Evolutionary conservation across 2,329 filamentous ascomycete genomes (phyloP), one percentile per base, ranked within the genome.

Genomic region (Pezicula carpinea): DNA sequence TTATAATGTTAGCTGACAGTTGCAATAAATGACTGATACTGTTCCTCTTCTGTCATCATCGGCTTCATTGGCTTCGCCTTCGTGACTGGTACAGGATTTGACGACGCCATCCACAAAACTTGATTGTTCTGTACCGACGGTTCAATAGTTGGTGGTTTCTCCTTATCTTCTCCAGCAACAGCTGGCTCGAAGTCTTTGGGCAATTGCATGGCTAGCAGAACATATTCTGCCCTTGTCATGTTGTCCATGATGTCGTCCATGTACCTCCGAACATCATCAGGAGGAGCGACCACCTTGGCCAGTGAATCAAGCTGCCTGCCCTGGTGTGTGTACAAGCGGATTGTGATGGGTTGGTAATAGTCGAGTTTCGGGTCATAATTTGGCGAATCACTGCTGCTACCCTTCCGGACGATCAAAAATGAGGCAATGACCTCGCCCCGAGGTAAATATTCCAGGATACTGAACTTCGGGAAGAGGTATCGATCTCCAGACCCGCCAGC

Each of bases 391-490:
- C 80, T 77, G n/a, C 71, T 73, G 55, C 81, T 83, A 23, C 83
- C 86, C 63, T 84, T 85, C 41, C 85, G 82, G 5, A 88, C 85
- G 49, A 91, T 81, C 10, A 93, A 70, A 60, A 92, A 93, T 1
- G 86, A 91, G 3, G 83, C 83, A 36, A 89, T 76, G 2, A 87
- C 76, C 43, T 80, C 77, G 2, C 78, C 77, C 4, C 65, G 64
- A n/a, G 74, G 72, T 2, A 83, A 69, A 59, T 80, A 83, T 61
- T 93, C 87, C 42, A 92, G 64, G 29, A 92, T 84, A 64, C 83
- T 87, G 61, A 87, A 85, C 55, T 83, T 87, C 2, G 88, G 88
- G 53, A 93, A 91, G 40, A 89, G 69, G 61, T 87, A 91, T 21
- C 87, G 79, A 63, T 92, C 87, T 39, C 85, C 86, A 3, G 72